Percentiles rank a stretch among this genome's conserved stretches.
Evolutionary conservation across 768 basidiomycete species (phyloP).

Genomic region (Suillus occidentalis): DNA sequence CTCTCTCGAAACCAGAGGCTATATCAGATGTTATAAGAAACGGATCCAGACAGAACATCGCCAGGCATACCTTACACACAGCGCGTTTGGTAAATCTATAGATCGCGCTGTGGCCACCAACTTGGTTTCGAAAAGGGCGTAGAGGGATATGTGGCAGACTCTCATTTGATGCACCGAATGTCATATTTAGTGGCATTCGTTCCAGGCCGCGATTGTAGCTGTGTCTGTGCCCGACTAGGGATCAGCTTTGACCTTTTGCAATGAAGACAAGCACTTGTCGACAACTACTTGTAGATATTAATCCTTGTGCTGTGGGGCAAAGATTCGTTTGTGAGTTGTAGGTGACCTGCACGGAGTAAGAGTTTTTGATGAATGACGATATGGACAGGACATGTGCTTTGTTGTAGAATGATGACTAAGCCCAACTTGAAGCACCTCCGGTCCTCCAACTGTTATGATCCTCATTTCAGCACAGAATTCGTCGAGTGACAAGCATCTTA

Average conservation of each 20-base stretch:
- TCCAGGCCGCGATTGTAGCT: conserved; percentile 20
- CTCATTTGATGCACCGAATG: conserved; percentile 51
- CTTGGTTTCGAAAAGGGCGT: conserved; percentile 95
- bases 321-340: not conserved
- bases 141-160: conserved; percentile 86
- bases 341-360: conserved; percentile 4
- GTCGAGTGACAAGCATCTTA: conserved; percentile 11
- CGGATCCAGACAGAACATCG: conserved; percentile 6
- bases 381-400: conserved; percentile 35
- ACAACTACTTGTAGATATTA: not conserved
- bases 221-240: not conserved
- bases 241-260: not conserved
- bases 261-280: not conserved
- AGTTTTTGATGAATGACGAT: conserved; percentile 33
- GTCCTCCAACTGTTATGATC: not conserved
- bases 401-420: conserved; percentile 33
- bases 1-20: conserved; percentile 96
- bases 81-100: conserved; percentile 98
- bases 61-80: conserved; percentile 87
- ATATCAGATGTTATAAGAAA: conserved; percentile 19
- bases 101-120: conserved; percentile 95
- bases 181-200: conserved; percentile 38
- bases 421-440: conserved; percentile 3
- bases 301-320: not conserved
- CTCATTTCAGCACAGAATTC: not conserved